Percentiles rank a stretch among this genome's conserved stretches.
Conservation (phyloP, 768 basidiomycete genomes). For the Baorangia bicolor region DNA sequence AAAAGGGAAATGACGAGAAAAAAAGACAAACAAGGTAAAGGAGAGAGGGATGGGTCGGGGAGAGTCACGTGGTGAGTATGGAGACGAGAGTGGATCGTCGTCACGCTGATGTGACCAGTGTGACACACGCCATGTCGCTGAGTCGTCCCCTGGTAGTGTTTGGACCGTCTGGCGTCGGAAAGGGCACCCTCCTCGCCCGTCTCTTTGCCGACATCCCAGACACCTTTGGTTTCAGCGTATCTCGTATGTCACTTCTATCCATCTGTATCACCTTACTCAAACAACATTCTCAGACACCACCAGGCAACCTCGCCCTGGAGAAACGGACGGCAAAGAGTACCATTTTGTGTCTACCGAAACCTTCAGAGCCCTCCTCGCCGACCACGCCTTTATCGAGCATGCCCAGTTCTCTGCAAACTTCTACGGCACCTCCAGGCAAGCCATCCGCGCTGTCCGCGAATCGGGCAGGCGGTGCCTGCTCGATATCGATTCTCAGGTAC, state of each 20-base stretch:
- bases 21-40: constrained; percentile 17
- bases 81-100: background rate
- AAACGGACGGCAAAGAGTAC: constrained; percentile 81
- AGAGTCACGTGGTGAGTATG: constrained; percentile 14
- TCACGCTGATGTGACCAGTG: background rate
- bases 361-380: constrained; percentile 67
- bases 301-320: constrained; percentile 77
- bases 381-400: constrained; percentile 87
- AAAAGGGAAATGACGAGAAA: background rate
- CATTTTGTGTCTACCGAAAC: constrained; percentile 73
- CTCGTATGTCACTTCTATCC: constrained; percentile 53
- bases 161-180: constrained; percentile 92
- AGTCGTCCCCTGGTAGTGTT: constrained; percentile 74
- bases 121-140: constrained; percentile 7
- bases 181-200: constrained; percentile 82
- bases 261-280: background rate
- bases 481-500: constrained; percentile 91
- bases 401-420: constrained; percentile 91
- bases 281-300: constrained; percentile 70
- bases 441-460: constrained; percentile 65
- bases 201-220: constrained; percentile 81
- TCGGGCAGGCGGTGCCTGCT: constrained; percentile 83
- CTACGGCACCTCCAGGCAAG: constrained; percentile 88
- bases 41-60: background rate
- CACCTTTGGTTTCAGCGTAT: constrained; percentile 91